phyloP scores from a whole-genome alignment of 2,329 filamentous ascomycete species.

The Ploettnerulaceae sp. region DNA sequence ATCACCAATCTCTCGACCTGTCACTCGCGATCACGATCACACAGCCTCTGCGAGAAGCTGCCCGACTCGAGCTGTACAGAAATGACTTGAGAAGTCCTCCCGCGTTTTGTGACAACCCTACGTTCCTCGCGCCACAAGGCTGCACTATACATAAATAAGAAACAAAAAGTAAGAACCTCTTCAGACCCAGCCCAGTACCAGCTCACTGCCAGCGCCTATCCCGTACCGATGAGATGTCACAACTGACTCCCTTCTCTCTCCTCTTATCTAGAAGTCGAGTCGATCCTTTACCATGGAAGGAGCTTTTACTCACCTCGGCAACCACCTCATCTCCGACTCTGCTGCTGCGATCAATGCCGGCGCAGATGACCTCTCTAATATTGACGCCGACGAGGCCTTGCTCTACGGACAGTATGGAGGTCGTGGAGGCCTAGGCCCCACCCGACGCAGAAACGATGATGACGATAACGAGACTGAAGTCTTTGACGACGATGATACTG shows the following conservation, averaged over 20 bases:
- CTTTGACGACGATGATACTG: slow-evolving; percentile 73
- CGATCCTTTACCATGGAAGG: slow-evolving; percentile 61
- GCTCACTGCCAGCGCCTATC: slow-evolving; percentile 1
- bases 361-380: slow-evolving; percentile 63
- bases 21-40: neutral
- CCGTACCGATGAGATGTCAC: too few relatives aligned
- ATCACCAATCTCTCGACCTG: neutral
- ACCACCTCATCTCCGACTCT: slow-evolving; percentile 79
- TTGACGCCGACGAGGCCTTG: slow-evolving; percentile 75
- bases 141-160: slow-evolving; percentile 21
- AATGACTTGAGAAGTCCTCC: slow-evolving; percentile 31
- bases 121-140: slow-evolving; percentile 31
- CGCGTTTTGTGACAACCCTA: slow-evolving; percentile 24
- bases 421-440: slow-evolving; percentile 44
- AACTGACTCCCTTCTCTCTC: slow-evolving; percentile 2
- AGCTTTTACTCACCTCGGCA: slow-evolving; percentile 82
- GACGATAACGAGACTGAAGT: slow-evolving; percentile 85
- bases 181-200: slow-evolving; percentile 2
- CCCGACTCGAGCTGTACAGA: slow-evolving; percentile 7
- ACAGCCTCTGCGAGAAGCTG: slow-evolving; percentile 13
- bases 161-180: slow-evolving; percentile 18
- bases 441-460: slow-evolving; percentile 67
- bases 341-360: slow-evolving; percentile 83
- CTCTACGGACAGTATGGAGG: slow-evolving; percentile 67
- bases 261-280: slow-evolving; percentile 20